Base-by-base conservation (phyloP, 2,329 filamentous ascomycete genomes). In the Coniella lustricola region DNA sequence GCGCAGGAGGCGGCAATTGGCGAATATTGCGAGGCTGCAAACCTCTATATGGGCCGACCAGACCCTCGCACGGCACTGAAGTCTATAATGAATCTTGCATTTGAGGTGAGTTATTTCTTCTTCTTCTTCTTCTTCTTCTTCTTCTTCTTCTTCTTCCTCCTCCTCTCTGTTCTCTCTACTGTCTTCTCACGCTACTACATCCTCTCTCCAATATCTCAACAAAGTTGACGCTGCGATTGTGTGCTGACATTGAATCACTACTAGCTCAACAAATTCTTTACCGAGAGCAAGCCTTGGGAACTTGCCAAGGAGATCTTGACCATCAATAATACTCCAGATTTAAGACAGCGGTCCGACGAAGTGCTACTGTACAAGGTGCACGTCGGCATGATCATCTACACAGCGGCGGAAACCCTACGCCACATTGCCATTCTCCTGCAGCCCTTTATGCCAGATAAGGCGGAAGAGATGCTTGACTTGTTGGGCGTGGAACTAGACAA, bases 381-480 rank as follows among this genome's bases (percentile, higher is more conserved):
- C 35, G 18, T 39, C 12, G 36, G 13, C 55, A 71, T 74, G 56
- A 75, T 77, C 33, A 73, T 98, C 22, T 96, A 80, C 63, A 74
- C 85, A 37, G 73, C 75, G 37, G 78, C 83, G 8, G 93, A 98
- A 67, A 78, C 85, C 4, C 64, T 96, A 40, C 84, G 93, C 33
- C 79, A 96, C 20, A 72, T 75, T 1, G 88, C 84, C 13, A 95
- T 98, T 57, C 71, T 97, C 40, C 70, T 98, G 38, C 90, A 95
- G 64, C 90, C 93, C 1, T 87, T 90, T 60, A 95, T 98, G 77
- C 93, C 93, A 0, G 73, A 70, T 35, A 95, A 94, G 65, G 78
- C 88, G 40, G 67, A 68, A 10, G 70, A 79, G 55, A 66, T 96
- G 29, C 76, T 98, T 1, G 85, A 95, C 62, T 77, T 84, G 59